Evolutionary conservation across 345 rosid species (phyloP).

Genomic region (Lagerstroemia speciosa): DNA sequence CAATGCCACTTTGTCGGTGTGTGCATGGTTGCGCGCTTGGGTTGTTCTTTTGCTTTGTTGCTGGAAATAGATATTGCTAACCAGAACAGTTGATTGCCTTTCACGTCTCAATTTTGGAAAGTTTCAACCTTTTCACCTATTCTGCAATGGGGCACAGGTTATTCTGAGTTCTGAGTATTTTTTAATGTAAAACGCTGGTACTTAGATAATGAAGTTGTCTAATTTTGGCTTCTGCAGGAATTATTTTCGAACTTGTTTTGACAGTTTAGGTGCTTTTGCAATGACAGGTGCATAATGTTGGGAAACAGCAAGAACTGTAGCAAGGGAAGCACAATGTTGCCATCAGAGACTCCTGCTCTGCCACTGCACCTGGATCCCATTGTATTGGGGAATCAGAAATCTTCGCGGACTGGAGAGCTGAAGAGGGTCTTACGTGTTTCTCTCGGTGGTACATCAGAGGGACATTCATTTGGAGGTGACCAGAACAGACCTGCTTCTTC

Average conservation of each 20-base stretch:
- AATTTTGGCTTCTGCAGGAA: not conserved
- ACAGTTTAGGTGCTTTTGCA: conserved; percentile 1
- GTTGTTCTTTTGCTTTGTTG: not conserved
- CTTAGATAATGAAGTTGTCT: not conserved
- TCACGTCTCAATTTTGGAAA: not conserved
- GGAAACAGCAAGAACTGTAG: conserved; percentile 47
- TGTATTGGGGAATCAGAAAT: conserved; percentile 54
- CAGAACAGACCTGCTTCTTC: conserved; percentile 54
- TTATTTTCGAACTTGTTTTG: not conserved
- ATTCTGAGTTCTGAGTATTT: not conserved
- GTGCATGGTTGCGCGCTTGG: not conserved
- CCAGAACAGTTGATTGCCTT: not conserved
- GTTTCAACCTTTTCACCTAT: not conserved
- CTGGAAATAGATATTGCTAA: not conserved
- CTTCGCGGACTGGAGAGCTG: conserved; percentile 65
- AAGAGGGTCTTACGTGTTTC: conserved; percentile 68
- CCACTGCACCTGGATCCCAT: conserved; percentile 73
- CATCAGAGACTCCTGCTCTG: conserved; percentile 57
- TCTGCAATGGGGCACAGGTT: not conserved
- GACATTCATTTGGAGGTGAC: conserved; percentile 50
- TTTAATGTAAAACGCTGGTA: not conserved
- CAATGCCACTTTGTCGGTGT: not conserved
- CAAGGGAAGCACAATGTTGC: conserved; percentile 33
- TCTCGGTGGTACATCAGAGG: conserved; percentile 49
- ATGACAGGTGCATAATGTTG: conserved; percentile 34